These are phyloP conservation scores for Reticulomyxa filosa DNA, from an alignment of 78 protist genomes.

Conservation along the genomic window DNA sequence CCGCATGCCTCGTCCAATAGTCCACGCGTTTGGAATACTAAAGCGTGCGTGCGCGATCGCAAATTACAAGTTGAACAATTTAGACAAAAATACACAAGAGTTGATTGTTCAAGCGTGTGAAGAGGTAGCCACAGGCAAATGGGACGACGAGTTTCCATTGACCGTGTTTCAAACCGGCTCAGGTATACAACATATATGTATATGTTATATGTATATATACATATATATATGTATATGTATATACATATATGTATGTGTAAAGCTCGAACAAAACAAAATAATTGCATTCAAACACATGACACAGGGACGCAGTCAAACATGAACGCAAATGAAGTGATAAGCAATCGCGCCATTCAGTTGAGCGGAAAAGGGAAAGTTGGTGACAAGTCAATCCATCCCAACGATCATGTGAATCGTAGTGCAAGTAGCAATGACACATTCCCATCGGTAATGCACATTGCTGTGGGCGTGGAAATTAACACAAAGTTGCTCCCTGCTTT, in stretches of 20 bases:
- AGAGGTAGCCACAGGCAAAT: constrained; percentile 54
- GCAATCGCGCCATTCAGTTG: constrained; percentile 56
- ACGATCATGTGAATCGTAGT: constrained; percentile 68
- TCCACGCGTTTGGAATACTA: constrained; percentile 60
- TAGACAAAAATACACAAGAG: constrained; percentile 31
- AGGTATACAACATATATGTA: too few relatives aligned
- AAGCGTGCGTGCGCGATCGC: constrained; percentile 62
- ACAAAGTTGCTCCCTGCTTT: constrained; percentile 37
- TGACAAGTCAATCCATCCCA: constrained; percentile 72
- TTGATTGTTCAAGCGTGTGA: constrained; percentile 48
- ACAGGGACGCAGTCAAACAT: constrained; percentile 87
- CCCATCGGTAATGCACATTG: constrained; percentile 86
- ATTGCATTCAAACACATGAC: too few relatives aligned
- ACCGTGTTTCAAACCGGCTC: constrained; percentile 73
- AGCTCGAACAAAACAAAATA: too few relatives aligned
- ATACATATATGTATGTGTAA: too few relatives aligned
- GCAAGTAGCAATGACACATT: constrained; percentile 25
- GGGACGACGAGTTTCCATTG: constrained; percentile 74
- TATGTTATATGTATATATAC: too few relatives aligned
- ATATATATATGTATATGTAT: too few relatives aligned
- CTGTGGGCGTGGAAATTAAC: constrained; percentile 40
- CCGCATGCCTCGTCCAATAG: constrained; percentile 39
- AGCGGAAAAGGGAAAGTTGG: constrained; percentile 47
- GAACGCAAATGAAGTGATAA: constrained; percentile 68
- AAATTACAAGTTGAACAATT: constrained; percentile 24